Evolutionary conservation across 371 early-diverging fungal species (phyloP), one percentile per base, ranked within the genome.

Genomic region (Lichtheimia ornata): DNA sequence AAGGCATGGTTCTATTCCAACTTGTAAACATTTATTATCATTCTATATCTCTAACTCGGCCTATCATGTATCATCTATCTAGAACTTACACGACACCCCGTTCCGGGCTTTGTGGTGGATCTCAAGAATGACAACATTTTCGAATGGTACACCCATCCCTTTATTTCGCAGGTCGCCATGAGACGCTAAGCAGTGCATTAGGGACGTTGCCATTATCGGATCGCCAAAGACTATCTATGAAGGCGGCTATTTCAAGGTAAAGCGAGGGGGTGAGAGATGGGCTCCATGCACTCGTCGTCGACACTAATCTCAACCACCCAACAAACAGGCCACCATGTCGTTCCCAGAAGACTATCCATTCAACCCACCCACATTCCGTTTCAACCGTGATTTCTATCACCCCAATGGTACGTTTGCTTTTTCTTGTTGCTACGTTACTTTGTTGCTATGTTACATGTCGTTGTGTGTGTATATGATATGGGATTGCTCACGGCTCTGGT

Each of bases 231-330:
- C 94, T 7, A 83, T 89, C 17, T 95, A 91, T 53, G 96, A 95
- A 73, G 92, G 91, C 56, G 96, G 94, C 14, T 91, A 94, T 65
- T 93, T 94, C 76, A 92, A 89, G 77, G 93, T 93, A 11, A 7
- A 28, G 22, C 1, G 22, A 22, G 22, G 22, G 22, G 22, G 22
- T n/a, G 4, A 35, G 35, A 35, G 35, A 35, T 35, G 35, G 35
- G 35, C 35, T 35, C 11, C 13, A 88, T 88, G 65, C 86, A 89
- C 14, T 1, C n/a, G n/a, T 15, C 15, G 22, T 28, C 27, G 35
- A 27, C 45, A 22, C 35, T 17, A 6, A 47, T 47, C 22, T 47
- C 52, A 18, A 40, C 12, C 5, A 15, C 5, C 1, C 5, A 47
- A 35, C 42, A 24, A 41, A 14, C 45, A 83, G 83, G 81, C 81